A percentile compares a stretch with the other conserved stretches of the same genome.
These are phyloP conservation scores for Cornus kousa DNA, from an alignment of 148 eudicot species.

Conservation along the genomic window DNA sequence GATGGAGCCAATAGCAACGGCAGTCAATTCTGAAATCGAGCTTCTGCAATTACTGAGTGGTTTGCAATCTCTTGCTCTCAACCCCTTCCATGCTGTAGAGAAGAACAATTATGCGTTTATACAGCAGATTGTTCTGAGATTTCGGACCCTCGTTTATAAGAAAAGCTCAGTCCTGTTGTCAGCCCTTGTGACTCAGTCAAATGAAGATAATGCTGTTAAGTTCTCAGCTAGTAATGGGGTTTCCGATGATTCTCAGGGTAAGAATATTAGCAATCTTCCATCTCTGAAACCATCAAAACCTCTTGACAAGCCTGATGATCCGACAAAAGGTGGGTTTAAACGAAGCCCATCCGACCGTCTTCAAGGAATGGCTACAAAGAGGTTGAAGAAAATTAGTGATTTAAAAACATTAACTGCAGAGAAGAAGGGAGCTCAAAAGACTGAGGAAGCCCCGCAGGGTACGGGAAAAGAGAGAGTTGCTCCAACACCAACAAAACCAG, in stretches of 20 bases:
- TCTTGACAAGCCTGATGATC: conserved; percentile 38
- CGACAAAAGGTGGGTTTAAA: conserved; percentile 52
- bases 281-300: conserved; percentile 39
- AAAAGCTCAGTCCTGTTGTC: conserved; percentile 48
- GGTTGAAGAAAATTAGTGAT: conserved; percentile 39
- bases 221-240: conserved; percentile 14
- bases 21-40: conserved; percentile 25
- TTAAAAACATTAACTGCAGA: too few species aligned
- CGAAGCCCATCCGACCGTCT: conserved; percentile 66
- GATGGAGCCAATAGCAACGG: conserved; percentile 10
- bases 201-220: conserved; percentile 28
- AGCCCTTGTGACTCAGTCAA: conserved; percentile 39
- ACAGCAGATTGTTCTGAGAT: conserved; percentile 49
- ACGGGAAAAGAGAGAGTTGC: conserved; percentile 42
- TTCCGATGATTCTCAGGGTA: conserved; percentile 15
- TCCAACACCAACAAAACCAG: conserved; percentile 22
- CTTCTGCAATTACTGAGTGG: conserved; percentile 48
- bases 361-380: conserved; percentile 55
- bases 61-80: conserved; percentile 62
- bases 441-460: conserved; percentile 28
- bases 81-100: conserved; percentile 50
- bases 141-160: conserved; percentile 59
- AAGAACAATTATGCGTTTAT: conserved; percentile 31
- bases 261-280: conserved; percentile 23
- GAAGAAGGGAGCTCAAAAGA: conserved; percentile 43